phyloP scores from a whole-genome alignment of 2,329 filamentous ascomycete genomes.

The Fusarium haematococcum region DNA sequence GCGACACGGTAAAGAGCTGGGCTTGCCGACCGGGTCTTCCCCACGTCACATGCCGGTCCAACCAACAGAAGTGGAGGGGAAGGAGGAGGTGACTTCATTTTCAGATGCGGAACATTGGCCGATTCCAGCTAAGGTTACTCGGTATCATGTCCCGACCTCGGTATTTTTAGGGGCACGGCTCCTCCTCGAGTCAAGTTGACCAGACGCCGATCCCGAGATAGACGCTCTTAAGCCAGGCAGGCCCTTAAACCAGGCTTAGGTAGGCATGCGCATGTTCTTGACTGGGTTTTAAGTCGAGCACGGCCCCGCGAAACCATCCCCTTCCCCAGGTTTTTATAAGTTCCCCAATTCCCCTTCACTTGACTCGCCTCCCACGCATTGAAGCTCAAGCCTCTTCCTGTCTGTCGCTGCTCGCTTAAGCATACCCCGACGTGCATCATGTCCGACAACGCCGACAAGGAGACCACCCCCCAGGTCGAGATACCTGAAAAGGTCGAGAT shows the following conservation, averaged over 20 bases:
- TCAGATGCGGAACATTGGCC: constrained; percentile 40
- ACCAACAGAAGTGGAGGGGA: constrained; percentile 2
- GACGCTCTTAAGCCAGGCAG: constrained; percentile 4
- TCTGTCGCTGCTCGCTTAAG: constrained; percentile 21
- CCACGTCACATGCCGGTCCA: constrained; percentile 44
- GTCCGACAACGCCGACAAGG: constrained; percentile 38
- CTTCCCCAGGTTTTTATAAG: constrained; percentile 30
- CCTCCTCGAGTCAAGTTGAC: constrained; percentile 20
- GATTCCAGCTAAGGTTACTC: constrained; percentile 32
- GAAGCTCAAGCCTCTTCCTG: constrained; percentile 3
- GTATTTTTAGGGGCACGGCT: constrained; percentile 30
- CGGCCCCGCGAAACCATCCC: constrained; percentile 26
- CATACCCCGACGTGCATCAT: constrained; percentile 21
- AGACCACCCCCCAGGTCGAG: constrained; percentile 36
- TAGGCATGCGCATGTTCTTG: constrained; percentile 3
- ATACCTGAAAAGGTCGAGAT: constrained; percentile 37
- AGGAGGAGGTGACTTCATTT: constrained; percentile 41
- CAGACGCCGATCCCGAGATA: constrained; percentile 30
- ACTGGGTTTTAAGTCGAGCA: constrained; percentile 29
- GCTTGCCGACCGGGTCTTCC: constrained; percentile 20
- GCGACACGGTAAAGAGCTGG: constrained; percentile 4
- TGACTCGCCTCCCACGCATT: background rate
- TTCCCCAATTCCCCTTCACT: constrained; percentile 15
- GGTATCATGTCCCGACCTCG: constrained; percentile 38
- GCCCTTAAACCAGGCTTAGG: background rate